Evolutionary conservation across 106 monocot genomes (phyloP), one percentile per base, ranked within the genome.

Genomic region (Dendrobium officinale): DNA sequence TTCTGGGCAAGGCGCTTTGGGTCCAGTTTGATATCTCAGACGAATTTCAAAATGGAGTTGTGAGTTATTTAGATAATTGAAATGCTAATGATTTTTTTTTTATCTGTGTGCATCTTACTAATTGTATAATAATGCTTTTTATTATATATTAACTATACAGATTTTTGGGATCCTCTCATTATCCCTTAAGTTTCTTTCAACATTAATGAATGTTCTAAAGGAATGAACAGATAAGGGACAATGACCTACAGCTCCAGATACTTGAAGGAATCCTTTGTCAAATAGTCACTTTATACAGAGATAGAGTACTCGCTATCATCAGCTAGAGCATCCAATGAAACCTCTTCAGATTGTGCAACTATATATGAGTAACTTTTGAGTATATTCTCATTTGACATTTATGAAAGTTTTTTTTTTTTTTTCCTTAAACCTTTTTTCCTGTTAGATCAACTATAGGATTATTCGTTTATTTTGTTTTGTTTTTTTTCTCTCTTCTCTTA

Each of bases 1-100:
- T 98, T 42, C 78, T 98, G 51, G 91, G 84, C 37, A 98, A 94
- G 83, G 94, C 98, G 75, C 80, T 98, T 18, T 98, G 98, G 98
- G 92, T 98, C 18, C 94, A 98, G 80, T 84, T 94, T n/a, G 90
- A 95, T 78, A 85, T 98, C 66, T 67, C 91, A 4, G 82, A 84
- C n/a, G 88, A 86, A 85, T 98, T 98, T 67, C 86, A 79, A 59
- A 89, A 93, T 86, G 98, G 98, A 70, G 88, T 84, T 80, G 98
- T 98, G 80, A 92, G 98, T 91, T 10, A 37, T 47, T 37, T 19
- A 26, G 1, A 24, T 45, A 40, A 40, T n/a, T 5, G 6, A 77
- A 77, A 54, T 54, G 47, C 24, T 27, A 22, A 47, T 49, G 4
- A 26, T 48, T 77, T 26, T 1, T 56, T 31, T 58, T 55, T 7